These are phyloP conservation scores for Malus hybrid DNA, from an alignment of 331 rosid genomes.

Conservation along the genomic window DNA sequence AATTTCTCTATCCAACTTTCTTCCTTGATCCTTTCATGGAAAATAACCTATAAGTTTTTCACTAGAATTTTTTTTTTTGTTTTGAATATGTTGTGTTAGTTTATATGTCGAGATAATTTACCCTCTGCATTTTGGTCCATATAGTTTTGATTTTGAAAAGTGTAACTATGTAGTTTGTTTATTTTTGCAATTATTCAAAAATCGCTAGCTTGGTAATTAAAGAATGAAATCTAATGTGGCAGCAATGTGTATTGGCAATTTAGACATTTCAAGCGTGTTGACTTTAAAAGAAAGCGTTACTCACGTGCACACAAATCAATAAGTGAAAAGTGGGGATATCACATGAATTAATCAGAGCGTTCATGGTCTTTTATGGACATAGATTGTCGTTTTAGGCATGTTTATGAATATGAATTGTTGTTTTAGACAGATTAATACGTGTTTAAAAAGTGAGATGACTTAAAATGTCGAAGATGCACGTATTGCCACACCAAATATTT, in stretches of 20 bases:
- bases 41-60: too few relatives aligned
- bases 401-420: too few relatives aligned
- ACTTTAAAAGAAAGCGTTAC: background rate
- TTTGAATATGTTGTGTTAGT: background rate
- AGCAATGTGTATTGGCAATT: background rate
- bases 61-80: too few relatives aligned
- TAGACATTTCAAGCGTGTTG: background rate
- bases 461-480: background rate
- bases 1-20: too few relatives aligned
- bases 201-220: background rate
- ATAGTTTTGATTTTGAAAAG: background rate
- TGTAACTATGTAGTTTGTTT: background rate
- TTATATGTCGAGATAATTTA: background rate
- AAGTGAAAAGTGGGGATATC: background rate
- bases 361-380: background rate
- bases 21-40: too few relatives aligned
- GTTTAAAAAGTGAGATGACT: too few relatives aligned
- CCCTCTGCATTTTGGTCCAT: background rate
- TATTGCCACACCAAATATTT: background rate
- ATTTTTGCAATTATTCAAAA: too few relatives aligned
- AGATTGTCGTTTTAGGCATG: background rate
- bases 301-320: background rate
- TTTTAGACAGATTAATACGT: too few relatives aligned
- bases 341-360: background rate
- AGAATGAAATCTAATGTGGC: background rate